Evolutionary conservation across 2,329 filamentous ascomycete species (phyloP).

Genomic region (Colletotrichum horii): DNA sequence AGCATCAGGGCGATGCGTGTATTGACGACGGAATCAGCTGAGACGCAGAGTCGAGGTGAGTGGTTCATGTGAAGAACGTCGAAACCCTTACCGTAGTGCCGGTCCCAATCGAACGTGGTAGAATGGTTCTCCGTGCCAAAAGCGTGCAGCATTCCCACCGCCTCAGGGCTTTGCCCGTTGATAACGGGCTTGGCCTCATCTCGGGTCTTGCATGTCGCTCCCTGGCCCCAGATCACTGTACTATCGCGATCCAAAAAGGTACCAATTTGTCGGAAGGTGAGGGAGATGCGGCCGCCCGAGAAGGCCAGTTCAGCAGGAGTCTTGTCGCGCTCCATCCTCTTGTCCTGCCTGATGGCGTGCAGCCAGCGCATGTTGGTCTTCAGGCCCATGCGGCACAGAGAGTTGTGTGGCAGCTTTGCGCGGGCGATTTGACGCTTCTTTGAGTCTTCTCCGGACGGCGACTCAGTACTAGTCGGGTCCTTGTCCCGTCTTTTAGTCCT

Average conservation of each 20-base stretch:
- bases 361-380: slow-evolving; percentile 86
- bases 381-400: slow-evolving; percentile 82
- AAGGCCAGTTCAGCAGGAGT: slow-evolving; percentile 73
- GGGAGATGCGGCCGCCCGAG: slow-evolving; percentile 79
- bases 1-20: slow-evolving; percentile 56
- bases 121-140: slow-evolving; percentile 87
- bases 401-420: slow-evolving; percentile 83
- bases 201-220: slow-evolving; percentile 73
- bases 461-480: slow-evolving; percentile 33
- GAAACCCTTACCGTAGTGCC: slow-evolving; percentile 78
- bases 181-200: slow-evolving; percentile 66
- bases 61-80: slow-evolving; percentile 76
- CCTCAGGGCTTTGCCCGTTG: slow-evolving; percentile 71
- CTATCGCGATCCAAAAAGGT: slow-evolving; percentile 77
- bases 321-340: slow-evolving; percentile 73
- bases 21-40: slow-evolving; percentile 52
- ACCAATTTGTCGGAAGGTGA: slow-evolving; percentile 89
- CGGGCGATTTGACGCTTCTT: slow-evolving; percentile 65
- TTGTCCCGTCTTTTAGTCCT: slow-evolving; percentile 74
- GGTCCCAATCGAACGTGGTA: slow-evolving; percentile 75
- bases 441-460: slow-evolving; percentile 16
- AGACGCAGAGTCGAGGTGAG: slow-evolving; percentile 56
- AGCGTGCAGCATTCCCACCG: slow-evolving; percentile 72
- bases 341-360: slow-evolving; percentile 91
- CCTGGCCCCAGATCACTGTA: slow-evolving; percentile 86